Evolutionary conservation across 768 basidiomycete genomes (phyloP).

Genomic region (Clathrus columnatus): DNA sequence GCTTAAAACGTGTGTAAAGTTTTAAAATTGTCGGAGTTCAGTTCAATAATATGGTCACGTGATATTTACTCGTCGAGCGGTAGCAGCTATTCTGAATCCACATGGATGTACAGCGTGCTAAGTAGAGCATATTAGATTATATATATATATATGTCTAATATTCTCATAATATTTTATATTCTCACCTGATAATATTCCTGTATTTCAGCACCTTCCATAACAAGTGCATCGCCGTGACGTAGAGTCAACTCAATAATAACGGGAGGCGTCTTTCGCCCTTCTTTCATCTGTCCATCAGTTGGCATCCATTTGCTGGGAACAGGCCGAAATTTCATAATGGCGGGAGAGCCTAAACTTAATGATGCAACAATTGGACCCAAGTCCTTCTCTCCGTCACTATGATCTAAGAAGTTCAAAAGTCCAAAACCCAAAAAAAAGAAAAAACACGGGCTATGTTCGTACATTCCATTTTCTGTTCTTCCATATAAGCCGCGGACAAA

Average conservation of each 20-base stretch:
- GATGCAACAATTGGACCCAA: conserved; percentile 68
- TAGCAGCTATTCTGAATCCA: conserved; percentile 74
- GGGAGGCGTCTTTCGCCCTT: conserved; percentile 23
- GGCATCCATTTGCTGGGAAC: conserved; percentile 30
- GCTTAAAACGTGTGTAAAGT: background rate
- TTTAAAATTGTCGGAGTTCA: conserved; percentile 4
- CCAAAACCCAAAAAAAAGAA: background rate
- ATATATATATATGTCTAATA: background rate
- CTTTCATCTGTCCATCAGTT: conserved; percentile 20
- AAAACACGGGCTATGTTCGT: conserved; percentile 18
- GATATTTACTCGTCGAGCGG: conserved; percentile 51
- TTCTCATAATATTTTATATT: no score
- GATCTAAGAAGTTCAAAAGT: conserved; percentile 42
- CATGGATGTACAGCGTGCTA: conserved; percentile 67
- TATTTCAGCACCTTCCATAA: conserved; percentile 65
- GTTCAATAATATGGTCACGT: background rate
- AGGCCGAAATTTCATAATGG: conserved; percentile 69
- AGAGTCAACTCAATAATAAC: conserved; percentile 9
- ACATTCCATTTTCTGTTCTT: conserved; percentile 76
- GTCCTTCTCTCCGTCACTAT: conserved; percentile 69
- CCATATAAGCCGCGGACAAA: conserved; percentile 77
- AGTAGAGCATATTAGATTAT: conserved; percentile 12
- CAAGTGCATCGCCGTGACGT: conserved; percentile 60
- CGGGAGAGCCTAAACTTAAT: conserved; percentile 67
- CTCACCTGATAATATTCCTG: conserved; percentile 57